Base-by-base conservation (phyloP, 768 basidiomycete genomes). In the Lentinula lateritia region DNA sequence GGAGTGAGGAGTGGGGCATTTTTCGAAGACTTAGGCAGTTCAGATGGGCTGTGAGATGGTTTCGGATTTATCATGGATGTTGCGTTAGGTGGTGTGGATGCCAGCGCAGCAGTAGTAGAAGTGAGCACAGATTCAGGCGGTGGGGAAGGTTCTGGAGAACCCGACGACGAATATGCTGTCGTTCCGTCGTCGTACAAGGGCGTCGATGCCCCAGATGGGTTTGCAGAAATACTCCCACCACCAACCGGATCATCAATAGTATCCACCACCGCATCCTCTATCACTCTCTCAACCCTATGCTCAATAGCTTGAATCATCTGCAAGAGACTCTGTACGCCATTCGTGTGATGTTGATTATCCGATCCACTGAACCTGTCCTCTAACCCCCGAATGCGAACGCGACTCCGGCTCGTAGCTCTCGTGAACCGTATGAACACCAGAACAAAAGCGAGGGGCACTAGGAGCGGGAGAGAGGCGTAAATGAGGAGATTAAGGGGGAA, bases 211-310 rank as follows among this genome's bases (percentile, higher is more conserved):
- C 18, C 38, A 41, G 36, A n/a, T 20, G 55, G 13, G 2, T 18
- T 12, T 43, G 41, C 15, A 20, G 36, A 12, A 6, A 16, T 18
- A 18, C 12, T 39, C 6, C n/a, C 2, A n/a, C 38, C 13, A n/a
- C 45, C 45, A 23, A 46, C 39, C 28, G 75, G 69, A 58, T 78
- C 72, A 53, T 89, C 84, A 50, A 86, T 79, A 61, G 86, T 68
- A 45, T 92, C 86, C 0, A 78, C 81, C 10, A 88, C 81, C 23
- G 78, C 80, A 60, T 81, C 77, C 67, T 90, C 89, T 39, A 90
- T 72, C 45, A 83, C 74, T 52, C 74, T 74, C 67, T 92, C 90
- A 13, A 92, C 72, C 55, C 79, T 71, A 15, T 41, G 7, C 10
- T 20, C 38, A 3, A 56, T 10, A 1, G 55, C 55, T 18, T 39